Percentiles rank a stretch among this genome's conserved stretches.
Conservation (phyloP, 768 basidiomycete genomes). For the Suillus fuscotomentosus region DNA sequence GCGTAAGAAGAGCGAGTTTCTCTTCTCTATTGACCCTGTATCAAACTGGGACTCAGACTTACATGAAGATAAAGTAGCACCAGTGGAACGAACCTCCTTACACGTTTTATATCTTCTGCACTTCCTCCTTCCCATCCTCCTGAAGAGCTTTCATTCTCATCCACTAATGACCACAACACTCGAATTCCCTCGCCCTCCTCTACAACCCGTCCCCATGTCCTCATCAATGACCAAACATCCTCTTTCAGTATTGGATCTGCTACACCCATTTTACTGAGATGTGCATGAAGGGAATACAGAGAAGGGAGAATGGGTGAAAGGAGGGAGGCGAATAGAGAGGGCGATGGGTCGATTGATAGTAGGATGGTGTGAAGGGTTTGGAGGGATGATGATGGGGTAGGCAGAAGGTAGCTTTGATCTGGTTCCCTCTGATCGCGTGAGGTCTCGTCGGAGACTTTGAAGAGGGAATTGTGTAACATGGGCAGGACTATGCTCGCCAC, state of each 20-base stretch:
- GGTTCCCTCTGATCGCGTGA: neutral
- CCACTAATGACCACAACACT: conserved; percentile 59
- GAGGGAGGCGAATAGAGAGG: conserved; percentile 57
- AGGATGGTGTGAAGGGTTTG: conserved; percentile 54
- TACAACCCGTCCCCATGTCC: conserved; percentile 75
- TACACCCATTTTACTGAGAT: conserved; percentile 52
- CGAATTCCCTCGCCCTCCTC: conserved; percentile 48
- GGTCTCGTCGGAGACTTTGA: conserved; percentile 13
- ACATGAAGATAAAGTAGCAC: neutral
- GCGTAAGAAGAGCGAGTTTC: conserved; percentile 47
- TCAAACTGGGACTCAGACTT: neutral
- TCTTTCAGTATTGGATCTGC: conserved; percentile 66
- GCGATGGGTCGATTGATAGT: conserved; percentile 79
- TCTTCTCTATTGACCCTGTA: conserved; percentile 17
- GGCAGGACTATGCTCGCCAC: conserved; percentile 39
- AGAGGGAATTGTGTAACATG: conserved; percentile 55
- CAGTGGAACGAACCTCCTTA: conserved; percentile 40
- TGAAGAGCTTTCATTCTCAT: neutral
- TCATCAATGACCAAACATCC: conserved; percentile 55
- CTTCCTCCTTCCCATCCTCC: conserved; percentile 51
- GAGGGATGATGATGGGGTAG: conserved; percentile 41
- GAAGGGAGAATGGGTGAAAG: conserved; percentile 67
- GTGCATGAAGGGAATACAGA: conserved; percentile 61
- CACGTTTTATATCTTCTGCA: conserved; percentile 47
- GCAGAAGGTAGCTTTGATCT: neutral